A percentile compares a stretch with the other conserved stretches of the same genome.
phyloP scores from a whole-genome alignment of 2,329 filamentous ascomycete genomes.

The Paecilomyces formosus region DNA sequence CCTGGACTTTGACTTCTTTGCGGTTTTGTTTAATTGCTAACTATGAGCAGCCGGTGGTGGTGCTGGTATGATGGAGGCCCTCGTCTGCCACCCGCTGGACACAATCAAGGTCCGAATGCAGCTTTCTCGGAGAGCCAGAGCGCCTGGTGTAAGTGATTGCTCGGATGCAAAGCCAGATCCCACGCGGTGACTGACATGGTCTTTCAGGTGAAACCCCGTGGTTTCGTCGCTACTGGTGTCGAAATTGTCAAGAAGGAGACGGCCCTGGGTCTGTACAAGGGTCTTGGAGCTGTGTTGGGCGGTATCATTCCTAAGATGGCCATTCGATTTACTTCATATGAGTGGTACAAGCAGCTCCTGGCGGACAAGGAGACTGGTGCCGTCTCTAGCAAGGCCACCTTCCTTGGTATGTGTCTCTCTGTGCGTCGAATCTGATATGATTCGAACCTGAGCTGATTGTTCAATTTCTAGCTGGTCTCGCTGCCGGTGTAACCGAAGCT shows the following conservation, averaged over 20 bases:
- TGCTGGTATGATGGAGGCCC: conserved; percentile 98
- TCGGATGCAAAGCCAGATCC: not conserved
- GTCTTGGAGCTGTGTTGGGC: conserved; percentile 89
- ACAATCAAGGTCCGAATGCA: conserved; percentile 99
- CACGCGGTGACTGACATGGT: not conserved
- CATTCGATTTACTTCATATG: conserved; percentile 96
- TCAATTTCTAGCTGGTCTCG: conserved; percentile 61
- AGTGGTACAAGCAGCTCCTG: conserved; percentile 82
- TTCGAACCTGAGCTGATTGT: not conserved
- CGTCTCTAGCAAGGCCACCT: conserved; percentile 65
- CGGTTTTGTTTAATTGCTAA: conserved; percentile 13
- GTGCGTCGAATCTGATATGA: conserved; percentile 32
- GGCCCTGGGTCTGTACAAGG: conserved; percentile 90
- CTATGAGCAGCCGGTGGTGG: conserved; percentile 70
- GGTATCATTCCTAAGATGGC: conserved; percentile 99
- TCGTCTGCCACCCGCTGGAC: conserved; percentile 88
- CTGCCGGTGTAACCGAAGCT: conserved; percentile 91
- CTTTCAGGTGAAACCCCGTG: conserved; percentile 61
- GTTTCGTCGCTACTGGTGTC: conserved; percentile 76
- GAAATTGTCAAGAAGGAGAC: conserved; percentile 89
- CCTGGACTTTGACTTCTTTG: conserved; percentile 1
- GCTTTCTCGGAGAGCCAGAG: conserved; percentile 75
- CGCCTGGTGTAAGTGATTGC: conserved; percentile 58
- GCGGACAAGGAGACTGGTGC: conserved; percentile 59
- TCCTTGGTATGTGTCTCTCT: conserved; percentile 48